Evolutionary conservation across 495 filamentous ascomycete genomes (phyloP).

Genomic region (Echria macrotheca): DNA sequence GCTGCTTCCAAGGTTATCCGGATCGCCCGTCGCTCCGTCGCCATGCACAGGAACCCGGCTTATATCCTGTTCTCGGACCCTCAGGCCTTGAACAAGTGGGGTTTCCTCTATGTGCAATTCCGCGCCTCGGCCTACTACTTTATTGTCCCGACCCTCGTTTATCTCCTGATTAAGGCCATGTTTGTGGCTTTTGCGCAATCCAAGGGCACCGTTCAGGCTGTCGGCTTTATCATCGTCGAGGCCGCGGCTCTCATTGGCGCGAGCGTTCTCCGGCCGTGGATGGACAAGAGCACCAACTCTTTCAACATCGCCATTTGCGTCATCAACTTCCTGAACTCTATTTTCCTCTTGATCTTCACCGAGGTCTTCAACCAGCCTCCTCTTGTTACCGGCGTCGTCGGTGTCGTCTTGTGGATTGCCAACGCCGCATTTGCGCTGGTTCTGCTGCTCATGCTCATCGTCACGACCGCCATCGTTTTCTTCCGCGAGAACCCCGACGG

Average conservation of each 20-base stretch:
- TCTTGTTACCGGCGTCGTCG: conserved; percentile 87
- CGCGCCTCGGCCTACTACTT: conserved; percentile 96
- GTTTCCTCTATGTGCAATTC: conserved; percentile 97
- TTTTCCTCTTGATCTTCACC: conserved; percentile 82
- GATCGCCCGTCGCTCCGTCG: conserved; percentile 79
- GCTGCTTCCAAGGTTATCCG: conserved; percentile 84
- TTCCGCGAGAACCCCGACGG: conserved; percentile 93
- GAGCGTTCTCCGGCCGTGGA: conserved; percentile 83
- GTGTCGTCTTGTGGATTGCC: conserved; percentile 86
- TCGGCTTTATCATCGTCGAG: conserved; percentile 83
- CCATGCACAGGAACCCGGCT: conserved; percentile 92
- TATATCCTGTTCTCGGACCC: conserved; percentile 98
- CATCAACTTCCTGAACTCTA: conserved; percentile 85
- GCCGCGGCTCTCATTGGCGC: conserved; percentile 71
- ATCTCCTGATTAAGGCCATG: conserved; percentile 80
- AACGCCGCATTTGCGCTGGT: conserved; percentile 86
- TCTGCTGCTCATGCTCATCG: conserved; percentile 79
- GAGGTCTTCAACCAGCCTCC: conserved; percentile 77
- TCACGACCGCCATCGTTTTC: conserved; percentile 76
- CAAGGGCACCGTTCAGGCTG: conserved; percentile 70
- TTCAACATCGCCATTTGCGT: conserved; percentile 92
- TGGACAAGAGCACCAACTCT: conserved; percentile 98
- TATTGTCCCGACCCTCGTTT: conserved; percentile 74
- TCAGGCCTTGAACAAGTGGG: conserved; percentile 92
- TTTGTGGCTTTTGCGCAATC: conserved; percentile 83